Evolutionary conservation across 2,329 filamentous ascomycete species (phyloP).

Genomic region (Calonectria pteridis): DNA sequence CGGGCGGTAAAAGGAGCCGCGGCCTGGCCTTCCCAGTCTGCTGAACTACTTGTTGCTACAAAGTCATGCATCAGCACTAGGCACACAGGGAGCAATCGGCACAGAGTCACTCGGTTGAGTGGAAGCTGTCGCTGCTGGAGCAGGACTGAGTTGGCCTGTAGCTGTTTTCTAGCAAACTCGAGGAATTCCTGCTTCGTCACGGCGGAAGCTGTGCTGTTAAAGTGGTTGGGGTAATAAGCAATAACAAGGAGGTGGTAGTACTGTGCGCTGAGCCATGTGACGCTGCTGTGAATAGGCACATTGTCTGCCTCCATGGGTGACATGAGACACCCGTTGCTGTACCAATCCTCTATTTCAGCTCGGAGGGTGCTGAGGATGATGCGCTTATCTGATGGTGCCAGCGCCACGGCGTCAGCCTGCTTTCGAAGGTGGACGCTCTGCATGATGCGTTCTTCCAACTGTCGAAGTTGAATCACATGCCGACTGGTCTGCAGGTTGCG

Average conservation of each 20-base stretch:
- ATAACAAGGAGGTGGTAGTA: conserved; percentile 60
- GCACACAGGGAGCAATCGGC: conserved; percentile 53
- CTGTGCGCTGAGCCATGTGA: conserved; percentile 57
- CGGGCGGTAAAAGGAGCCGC: conserved; percentile 44
- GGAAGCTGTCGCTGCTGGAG: conserved; percentile 58
- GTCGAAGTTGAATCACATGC: conserved; percentile 59
- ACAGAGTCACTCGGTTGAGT: conserved; percentile 57
- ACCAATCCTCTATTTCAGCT: conserved; percentile 61
- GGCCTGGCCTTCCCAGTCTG: conserved; percentile 32
- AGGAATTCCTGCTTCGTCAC: conserved; percentile 51
- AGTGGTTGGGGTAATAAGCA: conserved; percentile 57
- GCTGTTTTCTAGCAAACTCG: conserved; percentile 55
- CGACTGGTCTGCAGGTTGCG: conserved; percentile 58
- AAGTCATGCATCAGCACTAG: conserved; percentile 53
- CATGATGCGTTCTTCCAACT: conserved; percentile 57
- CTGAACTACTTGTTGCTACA: conserved; percentile 28
- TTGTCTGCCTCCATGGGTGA: conserved; percentile 58
- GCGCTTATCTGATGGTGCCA: conserved; percentile 49
- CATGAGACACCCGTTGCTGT: conserved; percentile 59
- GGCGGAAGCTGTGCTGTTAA: conserved; percentile 50
- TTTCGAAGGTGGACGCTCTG: conserved; percentile 51
- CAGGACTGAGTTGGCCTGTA: conserved; percentile 56
- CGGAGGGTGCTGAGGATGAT: conserved; percentile 51
- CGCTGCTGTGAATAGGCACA: conserved; percentile 58
- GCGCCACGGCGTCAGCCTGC: conserved; percentile 44